Evolutionary conservation across 768 basidiomycete species (phyloP), one percentile per base, ranked within the genome.

Genomic region (Tulasnella sp.): DNA sequence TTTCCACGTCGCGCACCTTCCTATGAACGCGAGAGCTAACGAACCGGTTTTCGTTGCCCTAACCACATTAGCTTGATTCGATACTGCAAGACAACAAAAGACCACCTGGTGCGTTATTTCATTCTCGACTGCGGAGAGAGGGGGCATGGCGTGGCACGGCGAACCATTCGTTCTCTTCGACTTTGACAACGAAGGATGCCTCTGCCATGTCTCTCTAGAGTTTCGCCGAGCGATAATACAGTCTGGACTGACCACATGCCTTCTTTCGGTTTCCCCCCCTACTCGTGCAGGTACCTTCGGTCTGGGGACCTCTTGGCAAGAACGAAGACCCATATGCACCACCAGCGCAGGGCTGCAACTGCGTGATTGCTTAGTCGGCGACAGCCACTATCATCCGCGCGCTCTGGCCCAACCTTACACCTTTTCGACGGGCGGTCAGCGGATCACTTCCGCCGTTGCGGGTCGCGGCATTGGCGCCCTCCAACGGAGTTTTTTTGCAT

Each of bases 291-390:
- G 93, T 97, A 74, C 96, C 97, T 36, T 96, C 94, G 27, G 95
- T 99, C 0, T 99, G 98, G 98, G 98, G 98, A 14, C 92, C 94
- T 34, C 92, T 97, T n/a, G 91, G 91, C 81, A 94, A 93, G 84
- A 91, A 91, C 62, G 95, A 97, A 80, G 97, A 99, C 84, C 97
- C 97, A 73, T 99, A 96, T 83, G 93, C 92, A 36, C 93, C 92
- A 77, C 91, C 90, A 84, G 86, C 88, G 74, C 83, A 90, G 83
- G 89, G 86, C 75, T 89, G 93, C 87, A 92, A 91, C 80, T 93
- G 92, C 86, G 88, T 87, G 38, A 86, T 93, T 31, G 62, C 62
- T 68, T 68, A 12, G 14, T 8, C 62, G 62, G 62, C 27, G 81
- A 92, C 92, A 38, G 73, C 36, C 39, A 36, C 48, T 48, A 48